Conservation (phyloP, 139 green algal genomes). For the Medakamo hakoo region DNA sequence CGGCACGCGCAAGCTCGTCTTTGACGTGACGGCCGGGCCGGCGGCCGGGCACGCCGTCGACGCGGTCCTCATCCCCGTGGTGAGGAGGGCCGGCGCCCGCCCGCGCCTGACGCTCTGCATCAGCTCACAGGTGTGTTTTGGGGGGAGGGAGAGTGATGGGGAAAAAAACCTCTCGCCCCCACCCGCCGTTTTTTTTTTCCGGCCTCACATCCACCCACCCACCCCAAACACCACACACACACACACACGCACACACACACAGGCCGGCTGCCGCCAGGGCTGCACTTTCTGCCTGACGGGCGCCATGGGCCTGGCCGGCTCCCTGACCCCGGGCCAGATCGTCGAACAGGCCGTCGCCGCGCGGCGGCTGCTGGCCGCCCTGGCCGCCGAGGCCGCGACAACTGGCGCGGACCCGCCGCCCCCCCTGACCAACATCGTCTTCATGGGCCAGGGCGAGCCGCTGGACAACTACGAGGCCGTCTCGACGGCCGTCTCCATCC, state of each 20-base stretch:
- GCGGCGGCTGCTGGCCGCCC: neutral
- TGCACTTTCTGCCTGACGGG: neutral
- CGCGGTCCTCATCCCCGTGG: neutral
- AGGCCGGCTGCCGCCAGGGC: neutral
- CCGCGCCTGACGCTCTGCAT: neutral
- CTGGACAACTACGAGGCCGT: neutral
- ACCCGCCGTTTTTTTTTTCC: too few species aligned
- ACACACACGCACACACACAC: too few species aligned
- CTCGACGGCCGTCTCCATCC: neutral
- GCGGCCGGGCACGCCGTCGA: neutral
- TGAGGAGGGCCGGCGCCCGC: too few species aligned
- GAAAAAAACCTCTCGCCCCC: too few species aligned
- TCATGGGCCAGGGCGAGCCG: neutral
- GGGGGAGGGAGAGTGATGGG: too few species aligned
- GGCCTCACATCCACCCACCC: too few species aligned
- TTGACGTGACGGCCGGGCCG: neutral
- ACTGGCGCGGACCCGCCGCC: too few species aligned
- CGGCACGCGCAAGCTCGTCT: neutral
- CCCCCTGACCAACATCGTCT: neutral
- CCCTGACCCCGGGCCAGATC: neutral
- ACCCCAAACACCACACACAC: too few species aligned
- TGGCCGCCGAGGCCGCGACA: too few species aligned
- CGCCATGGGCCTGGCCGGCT: too few species aligned
- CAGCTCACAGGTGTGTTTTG: neutral
- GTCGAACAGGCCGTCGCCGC: neutral